These are phyloP conservation scores for Cokeromyces recurvatus DNA, from an alignment of 371 early-diverging fungal species.

Conservation along the genomic window DNA sequence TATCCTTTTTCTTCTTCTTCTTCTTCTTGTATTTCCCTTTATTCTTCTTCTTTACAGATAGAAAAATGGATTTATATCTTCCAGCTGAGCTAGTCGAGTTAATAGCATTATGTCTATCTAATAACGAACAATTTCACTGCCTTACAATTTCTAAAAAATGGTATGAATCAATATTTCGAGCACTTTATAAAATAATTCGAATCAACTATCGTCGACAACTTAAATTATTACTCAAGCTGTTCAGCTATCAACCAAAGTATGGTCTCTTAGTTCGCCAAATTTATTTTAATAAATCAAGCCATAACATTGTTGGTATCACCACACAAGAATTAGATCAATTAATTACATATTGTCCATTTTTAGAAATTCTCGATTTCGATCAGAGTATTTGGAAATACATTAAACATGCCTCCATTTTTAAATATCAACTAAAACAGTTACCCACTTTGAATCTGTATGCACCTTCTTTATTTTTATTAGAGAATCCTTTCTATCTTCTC, in stretches of 20 bases:
- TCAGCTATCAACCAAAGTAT: neutral
- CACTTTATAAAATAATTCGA: slow-evolving; percentile 2
- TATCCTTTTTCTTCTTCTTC: no score
- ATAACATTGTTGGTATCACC: slow-evolving; percentile 3
- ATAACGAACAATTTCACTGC: slow-evolving; percentile 3
- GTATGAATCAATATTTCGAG: slow-evolving; percentile 1
- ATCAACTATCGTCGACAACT: slow-evolving; percentile 1
- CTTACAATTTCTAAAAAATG: neutral
- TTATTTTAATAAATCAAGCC: neutral
- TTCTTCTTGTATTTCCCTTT: no score
- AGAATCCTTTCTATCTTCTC: no score
- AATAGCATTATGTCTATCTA: neutral
- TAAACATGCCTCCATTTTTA: neutral
- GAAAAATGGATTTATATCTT: no score
- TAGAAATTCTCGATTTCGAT: slow-evolving; percentile 10
- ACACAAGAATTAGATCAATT: slow-evolving; percentile 8
- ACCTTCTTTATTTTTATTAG: no score
- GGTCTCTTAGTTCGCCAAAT: neutral
- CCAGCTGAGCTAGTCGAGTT: slow-evolving; percentile 1
- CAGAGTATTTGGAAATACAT: slow-evolving; percentile 7
- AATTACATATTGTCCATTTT: slow-evolving; percentile 1
- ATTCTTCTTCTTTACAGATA: no score
- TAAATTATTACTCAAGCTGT: neutral
- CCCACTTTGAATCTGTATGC: neutral
- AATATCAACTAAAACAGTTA: neutral